Conservation (phyloP, 129 eudicot genomes). For the Flaveria bidentis region DNA sequence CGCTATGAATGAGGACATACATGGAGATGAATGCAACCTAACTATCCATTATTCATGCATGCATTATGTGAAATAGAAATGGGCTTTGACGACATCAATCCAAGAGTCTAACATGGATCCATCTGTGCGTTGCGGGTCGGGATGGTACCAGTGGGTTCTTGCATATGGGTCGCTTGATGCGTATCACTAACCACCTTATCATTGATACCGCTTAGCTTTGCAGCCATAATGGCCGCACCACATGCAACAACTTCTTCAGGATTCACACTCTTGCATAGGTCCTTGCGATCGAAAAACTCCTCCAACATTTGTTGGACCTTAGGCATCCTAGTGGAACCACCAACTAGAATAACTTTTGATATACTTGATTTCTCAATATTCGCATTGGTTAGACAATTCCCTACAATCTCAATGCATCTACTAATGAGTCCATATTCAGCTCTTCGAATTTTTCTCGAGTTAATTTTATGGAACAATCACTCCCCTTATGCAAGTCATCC, state of each 20-base stretch:
- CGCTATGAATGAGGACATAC: no score
- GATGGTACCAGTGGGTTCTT: no score
- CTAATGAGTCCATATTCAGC: slow-evolving; percentile 19
- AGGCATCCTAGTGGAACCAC: slow-evolving; percentile 36
- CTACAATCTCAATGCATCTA: slow-evolving; percentile 14
- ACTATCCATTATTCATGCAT: no score
- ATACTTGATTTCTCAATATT: slow-evolving; percentile 9
- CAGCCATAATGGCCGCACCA: slow-evolving; percentile 25
- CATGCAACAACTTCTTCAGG: slow-evolving; percentile 25
- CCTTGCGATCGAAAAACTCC: slow-evolving; percentile 2
- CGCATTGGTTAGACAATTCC: slow-evolving; percentile 7
- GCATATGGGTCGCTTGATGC: no score
- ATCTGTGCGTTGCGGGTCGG: no score
- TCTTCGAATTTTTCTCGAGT: slow-evolving; percentile 15
- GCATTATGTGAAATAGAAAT: no score
- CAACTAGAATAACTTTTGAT: slow-evolving; percentile 21
- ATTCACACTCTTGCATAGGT: slow-evolving; percentile 18
- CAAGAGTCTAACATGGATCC: no score
- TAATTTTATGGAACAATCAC: slow-evolving; percentile 21
- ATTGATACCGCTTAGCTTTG: slow-evolving; percentile 1
- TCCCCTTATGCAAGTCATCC: slow-evolving; percentile 18
- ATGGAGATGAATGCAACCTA: no score
- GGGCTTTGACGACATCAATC: no score
- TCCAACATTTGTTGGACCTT: slow-evolving; percentile 23
- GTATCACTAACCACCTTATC: not conserved